Evolutionary conservation across 257 asterid species (phyloP), one percentile per base, ranked within the genome.

Genomic region (Gentiana dahurica): DNA sequence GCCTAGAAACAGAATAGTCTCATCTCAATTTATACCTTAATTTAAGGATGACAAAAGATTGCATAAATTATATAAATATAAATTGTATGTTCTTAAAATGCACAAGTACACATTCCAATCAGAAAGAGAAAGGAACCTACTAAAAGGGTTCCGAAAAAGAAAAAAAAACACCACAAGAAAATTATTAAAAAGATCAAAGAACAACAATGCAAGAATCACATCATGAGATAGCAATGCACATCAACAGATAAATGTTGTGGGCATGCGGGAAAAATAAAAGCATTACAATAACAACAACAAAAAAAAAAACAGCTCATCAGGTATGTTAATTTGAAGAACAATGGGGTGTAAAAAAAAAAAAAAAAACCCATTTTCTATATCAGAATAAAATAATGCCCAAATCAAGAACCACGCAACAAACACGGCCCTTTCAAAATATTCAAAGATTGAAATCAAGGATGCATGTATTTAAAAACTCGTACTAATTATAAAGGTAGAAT

Each of bases 21-120:
- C 62, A 60, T 36, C 57, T 52, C 63, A 71, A 80, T 68, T 69
- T 76, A 80, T 73, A 79, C 60, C 48, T 61, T 39, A 48, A n/a
- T 46, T 34, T 45, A 66, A 75, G 71, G 69, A 78, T 72, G 79
- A 55, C 67, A 66, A 62, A 39, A 73, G 73, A 62, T 2, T 10
- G 68, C 48, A 57, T 39, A 59, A 62, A 53, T 41, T 56, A 54
- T n/a, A n/a, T 39, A 62, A 55, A 49, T 54, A 48, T 67, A 64
- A 68, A 59, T 68, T 34, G 12, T 36, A 56, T 55, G 46, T 59
- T 58, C 53, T 36, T 53, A 56, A 60, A 72, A 63, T 62, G 65
- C 71, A 24, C 24, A 65, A 24, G 24, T 24, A 24, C 24, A 24
- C 24, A 61, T 72, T 60, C 45, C 59, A 57, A 51, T 54, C 24